Conservation (phyloP, 2,329 filamentous ascomycete genomes). For the Pseudogymnoascus sp. region DNA sequence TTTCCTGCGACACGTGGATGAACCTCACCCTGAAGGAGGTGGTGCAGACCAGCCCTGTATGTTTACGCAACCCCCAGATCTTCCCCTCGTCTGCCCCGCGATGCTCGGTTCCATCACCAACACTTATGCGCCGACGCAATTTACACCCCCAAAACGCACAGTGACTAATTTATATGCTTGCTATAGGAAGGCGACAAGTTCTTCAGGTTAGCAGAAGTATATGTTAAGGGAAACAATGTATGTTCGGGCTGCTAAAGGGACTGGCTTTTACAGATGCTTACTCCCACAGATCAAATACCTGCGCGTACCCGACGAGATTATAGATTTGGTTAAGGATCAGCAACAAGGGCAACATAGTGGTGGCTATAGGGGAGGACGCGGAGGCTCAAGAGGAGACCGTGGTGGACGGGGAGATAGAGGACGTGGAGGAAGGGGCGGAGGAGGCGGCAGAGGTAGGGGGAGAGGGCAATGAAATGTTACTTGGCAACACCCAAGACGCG, state of each 20-base stretch:
- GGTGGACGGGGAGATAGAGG: constrained; percentile 44
- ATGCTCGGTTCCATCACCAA: neutral
- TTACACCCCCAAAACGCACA: neutral
- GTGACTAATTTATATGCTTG: neutral
- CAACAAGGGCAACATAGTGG: constrained; percentile 61
- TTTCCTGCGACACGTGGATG: constrained; percentile 99
- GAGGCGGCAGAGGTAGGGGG: constrained; percentile 30
- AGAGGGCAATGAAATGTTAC: neutral
- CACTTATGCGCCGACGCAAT: neutral
- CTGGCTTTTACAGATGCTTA: constrained; percentile 11
- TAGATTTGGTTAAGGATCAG: constrained; percentile 87
- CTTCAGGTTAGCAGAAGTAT: constrained; percentile 82
- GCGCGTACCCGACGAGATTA: constrained; percentile 90
- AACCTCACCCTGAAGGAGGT: constrained; percentile 96
- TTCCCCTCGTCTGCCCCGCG: neutral
- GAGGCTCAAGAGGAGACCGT: constrained; percentile 46
- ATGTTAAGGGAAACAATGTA: constrained; percentile 96
- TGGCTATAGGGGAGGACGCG: constrained; percentile 55
- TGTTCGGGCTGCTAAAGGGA: constrained; percentile 15
- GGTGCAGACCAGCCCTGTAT: constrained; percentile 80
- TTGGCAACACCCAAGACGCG: constrained; percentile 18
- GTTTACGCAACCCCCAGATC: constrained; percentile 20
- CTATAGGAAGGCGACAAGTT: constrained; percentile 86
- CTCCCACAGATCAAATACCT: constrained; percentile 85
- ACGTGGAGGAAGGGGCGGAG: constrained; percentile 40